These are phyloP conservation scores for Didymosphaeria variabile DNA, from an alignment of 2,329 filamentous ascomycete species.

Conservation along the genomic window DNA sequence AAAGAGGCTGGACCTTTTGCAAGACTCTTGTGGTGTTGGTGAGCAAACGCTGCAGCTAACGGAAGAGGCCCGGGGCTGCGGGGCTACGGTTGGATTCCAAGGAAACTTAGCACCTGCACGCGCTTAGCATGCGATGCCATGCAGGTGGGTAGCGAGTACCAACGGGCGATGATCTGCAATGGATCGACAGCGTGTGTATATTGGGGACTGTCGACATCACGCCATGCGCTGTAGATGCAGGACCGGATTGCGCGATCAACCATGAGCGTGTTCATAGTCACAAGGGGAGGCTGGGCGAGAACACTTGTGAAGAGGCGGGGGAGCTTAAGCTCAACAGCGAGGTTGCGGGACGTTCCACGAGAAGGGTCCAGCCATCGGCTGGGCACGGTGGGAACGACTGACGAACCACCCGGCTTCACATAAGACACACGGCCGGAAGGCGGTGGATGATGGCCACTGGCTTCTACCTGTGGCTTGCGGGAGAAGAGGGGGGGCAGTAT, in stretches of 20 bases:
- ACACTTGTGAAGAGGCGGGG: not conserved
- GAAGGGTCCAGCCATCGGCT: conserved; percentile 10
- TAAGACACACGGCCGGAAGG: not conserved
- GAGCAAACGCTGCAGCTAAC: not conserved
- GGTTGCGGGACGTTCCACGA: conserved; percentile 10
- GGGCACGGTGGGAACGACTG: conserved; percentile 2
- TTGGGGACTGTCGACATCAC: conserved; percentile 1
- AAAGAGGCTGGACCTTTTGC: too few species aligned
- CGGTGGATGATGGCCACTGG: too few species aligned
- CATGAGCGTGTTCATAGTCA: not conserved
- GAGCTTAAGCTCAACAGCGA: not conserved
- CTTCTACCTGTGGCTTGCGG: not conserved
- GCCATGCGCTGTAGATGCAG: not conserved
- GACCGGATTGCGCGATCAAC: not conserved
- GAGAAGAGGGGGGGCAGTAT: not conserved
- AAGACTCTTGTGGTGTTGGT: too few species aligned
- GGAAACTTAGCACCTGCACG: not conserved
- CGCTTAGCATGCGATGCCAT: not conserved
- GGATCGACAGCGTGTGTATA: not conserved
- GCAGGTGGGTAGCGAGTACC: conserved; percentile 4
- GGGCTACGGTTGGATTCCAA: not conserved
- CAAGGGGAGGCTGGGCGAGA: not conserved
- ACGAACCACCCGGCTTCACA: not conserved
- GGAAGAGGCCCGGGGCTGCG: not conserved
- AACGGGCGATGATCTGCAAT: conserved; percentile 2